phyloP scores from a whole-genome alignment of 257 asterid species.

The Nicotiana attenuata region DNA sequence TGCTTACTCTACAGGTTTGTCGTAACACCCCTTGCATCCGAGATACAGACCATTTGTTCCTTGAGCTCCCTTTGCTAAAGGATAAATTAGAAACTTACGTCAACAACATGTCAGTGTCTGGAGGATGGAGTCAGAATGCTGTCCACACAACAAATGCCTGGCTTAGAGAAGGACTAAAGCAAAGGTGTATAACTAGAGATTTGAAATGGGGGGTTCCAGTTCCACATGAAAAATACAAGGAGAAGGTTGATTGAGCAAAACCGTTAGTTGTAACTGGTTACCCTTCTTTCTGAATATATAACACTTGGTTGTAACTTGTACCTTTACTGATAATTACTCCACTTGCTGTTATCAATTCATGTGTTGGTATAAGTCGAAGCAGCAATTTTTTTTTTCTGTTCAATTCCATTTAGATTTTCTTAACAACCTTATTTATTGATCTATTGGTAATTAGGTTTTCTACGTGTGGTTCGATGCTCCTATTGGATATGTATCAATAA shows the following conservation, averaged over 20 bases:
- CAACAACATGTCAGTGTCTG: conserved; percentile 52
- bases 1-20: conserved; percentile 48
- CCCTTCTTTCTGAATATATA: background rate
- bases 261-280: background rate
- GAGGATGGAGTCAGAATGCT: conserved; percentile 93
- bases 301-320: background rate
- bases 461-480: conserved; percentile 99
- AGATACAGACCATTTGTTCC: conserved; percentile 73
- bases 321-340: background rate
- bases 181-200: conserved; percentile 79
- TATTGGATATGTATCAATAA: conserved; percentile 85
- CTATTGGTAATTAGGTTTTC: conserved; percentile 56
- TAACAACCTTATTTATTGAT: background rate
- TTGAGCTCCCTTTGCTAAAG: conserved; percentile 76
- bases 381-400: background rate
- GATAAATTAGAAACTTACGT: conserved; percentile 59
- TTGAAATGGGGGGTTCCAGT: conserved; percentile 95
- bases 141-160: conserved; percentile 69
- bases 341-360: background rate
- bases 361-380: background rate
- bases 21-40: conserved; percentile 53
- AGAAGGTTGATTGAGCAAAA: conserved; percentile 47
- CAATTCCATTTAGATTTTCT: background rate
- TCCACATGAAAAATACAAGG: conserved; percentile 67
- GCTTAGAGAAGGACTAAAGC: conserved; percentile 76